Evolutionary conservation across 2,329 filamentous ascomycete genomes (phyloP).

Genomic region (Penicillium sp.): DNA sequence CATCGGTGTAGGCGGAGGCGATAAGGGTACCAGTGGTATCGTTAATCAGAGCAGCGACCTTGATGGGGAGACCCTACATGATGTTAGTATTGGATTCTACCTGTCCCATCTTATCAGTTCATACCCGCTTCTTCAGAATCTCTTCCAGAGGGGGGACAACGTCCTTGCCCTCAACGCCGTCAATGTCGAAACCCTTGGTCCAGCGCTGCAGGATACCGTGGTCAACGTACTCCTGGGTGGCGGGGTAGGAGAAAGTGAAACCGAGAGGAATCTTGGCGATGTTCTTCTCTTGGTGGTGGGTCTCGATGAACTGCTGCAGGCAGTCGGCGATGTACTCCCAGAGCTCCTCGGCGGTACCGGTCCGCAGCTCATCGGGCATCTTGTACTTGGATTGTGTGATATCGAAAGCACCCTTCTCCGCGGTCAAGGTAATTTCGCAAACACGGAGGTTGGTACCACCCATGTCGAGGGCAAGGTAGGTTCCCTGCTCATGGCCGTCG

Average conservation of each 20-base stretch:
- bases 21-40: conserved; percentile 97
- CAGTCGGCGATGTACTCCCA: conserved; percentile 97
- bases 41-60: conserved; percentile 90
- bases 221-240: conserved; percentile 89
- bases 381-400: conserved; percentile 96
- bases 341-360: conserved; percentile 77
- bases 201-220: conserved; percentile 90
- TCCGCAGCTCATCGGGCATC: conserved; percentile 91
- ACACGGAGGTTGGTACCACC: conserved; percentile 94
- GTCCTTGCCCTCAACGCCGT: conserved; percentile 85
- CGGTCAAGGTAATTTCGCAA: conserved; percentile 86
- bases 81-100: conserved; percentile 13
- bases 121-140: conserved; percentile 69
- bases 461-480: conserved; percentile 89
- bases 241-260: conserved; percentile 96
- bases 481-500: conserved; percentile 82
- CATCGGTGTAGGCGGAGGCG: conserved; percentile 94
- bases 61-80: conserved; percentile 79
- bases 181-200: conserved; percentile 97
- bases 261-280: conserved; percentile 70
- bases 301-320: conserved; percentile 84
- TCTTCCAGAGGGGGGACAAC: conserved; percentile 86
- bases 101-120: conserved; percentile 14
- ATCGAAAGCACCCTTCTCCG: conserved; percentile 86
- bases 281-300: conserved; percentile 71